A percentile compares a stretch with the other conserved stretches of the same genome.
Evolutionary conservation across 2,329 filamentous ascomycete species (phyloP).

Genomic region (Clonostachys rosea): DNA sequence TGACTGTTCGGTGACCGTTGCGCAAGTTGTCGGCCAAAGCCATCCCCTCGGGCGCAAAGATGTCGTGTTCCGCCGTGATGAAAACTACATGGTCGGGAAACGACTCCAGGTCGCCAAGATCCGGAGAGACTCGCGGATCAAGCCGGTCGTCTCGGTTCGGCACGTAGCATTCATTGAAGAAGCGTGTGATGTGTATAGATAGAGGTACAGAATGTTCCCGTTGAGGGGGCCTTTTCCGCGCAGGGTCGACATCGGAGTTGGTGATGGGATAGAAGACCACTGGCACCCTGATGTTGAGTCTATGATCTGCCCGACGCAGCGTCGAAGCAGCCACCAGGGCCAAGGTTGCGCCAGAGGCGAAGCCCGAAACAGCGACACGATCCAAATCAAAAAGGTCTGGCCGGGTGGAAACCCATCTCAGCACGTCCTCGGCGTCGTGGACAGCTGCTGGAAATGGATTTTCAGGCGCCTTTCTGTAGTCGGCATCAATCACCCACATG

Average conservation of each 20-base stretch:
- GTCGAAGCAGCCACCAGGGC: conserved; percentile 22
- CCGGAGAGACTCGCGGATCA: no score
- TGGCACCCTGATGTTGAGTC: conserved; percentile 30
- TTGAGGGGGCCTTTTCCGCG: background rate
- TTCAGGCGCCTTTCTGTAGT: conserved; percentile 35
- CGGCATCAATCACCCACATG: conserved; percentile 17
- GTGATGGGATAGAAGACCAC: background rate
- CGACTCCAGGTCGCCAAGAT: no score
- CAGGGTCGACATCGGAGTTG: background rate
- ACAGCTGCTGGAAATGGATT: conserved; percentile 28
- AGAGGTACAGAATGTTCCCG: no score
- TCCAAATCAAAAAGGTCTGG: conserved; percentile 19
- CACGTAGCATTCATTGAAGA: no score
- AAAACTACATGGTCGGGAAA: no score
- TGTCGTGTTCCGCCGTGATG: no score
- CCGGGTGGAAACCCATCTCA: conserved; percentile 17
- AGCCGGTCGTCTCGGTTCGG: no score
- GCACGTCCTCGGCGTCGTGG: conserved; percentile 26
- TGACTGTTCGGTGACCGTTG: no score
- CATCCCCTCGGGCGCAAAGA: no score
- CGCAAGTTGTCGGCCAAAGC: no score
- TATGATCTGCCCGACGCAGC: conserved; percentile 19
- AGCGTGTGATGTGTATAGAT: no score
- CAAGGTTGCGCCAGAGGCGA: conserved; percentile 39
- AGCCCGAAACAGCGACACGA: conserved; percentile 36